phyloP scores from a whole-genome alignment of 1,139 yeast species.

The Pichia sp. region DNA sequence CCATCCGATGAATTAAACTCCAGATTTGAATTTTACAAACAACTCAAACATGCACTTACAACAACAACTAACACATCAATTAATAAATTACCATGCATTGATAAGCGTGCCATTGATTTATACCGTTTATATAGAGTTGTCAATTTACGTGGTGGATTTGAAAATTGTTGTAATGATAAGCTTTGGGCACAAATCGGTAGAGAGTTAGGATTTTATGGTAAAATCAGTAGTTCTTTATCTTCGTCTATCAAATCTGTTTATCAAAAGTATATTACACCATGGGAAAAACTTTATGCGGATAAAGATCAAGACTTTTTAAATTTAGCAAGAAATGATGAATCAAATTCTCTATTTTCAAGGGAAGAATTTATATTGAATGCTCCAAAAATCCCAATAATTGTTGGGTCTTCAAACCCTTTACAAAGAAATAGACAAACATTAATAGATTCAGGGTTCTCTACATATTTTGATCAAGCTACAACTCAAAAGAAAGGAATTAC shows the following conservation, averaged over 20 bases:
- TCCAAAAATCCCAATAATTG: slow-evolving; percentile 13
- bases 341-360: neutral
- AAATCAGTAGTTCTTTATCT: slow-evolving; percentile 63
- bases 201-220: slow-evolving; percentile 68
- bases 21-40: slow-evolving; percentile 31
- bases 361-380: neutral
- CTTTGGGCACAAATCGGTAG: slow-evolving; percentile 66
- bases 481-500: slow-evolving; percentile 31
- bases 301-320: slow-evolving; percentile 6
- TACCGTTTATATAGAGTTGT: slow-evolving; percentile 47
- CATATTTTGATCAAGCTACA: slow-evolving; percentile 36
- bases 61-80: slow-evolving; percentile 18
- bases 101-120: slow-evolving; percentile 50
- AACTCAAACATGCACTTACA: slow-evolving; percentile 30
- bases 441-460: slow-evolving; percentile 42
- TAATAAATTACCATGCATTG: slow-evolving; percentile 45
- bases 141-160: slow-evolving; percentile 51
- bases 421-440: slow-evolving; percentile 41
- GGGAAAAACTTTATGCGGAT: slow-evolving; percentile 12
- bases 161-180: slow-evolving; percentile 46
- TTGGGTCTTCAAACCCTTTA: slow-evolving; percentile 42
- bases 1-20: slow-evolving; percentile 28
- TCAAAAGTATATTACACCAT: slow-evolving; percentile 30
- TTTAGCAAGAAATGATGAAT: slow-evolving; percentile 11
- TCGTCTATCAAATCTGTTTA: slow-evolving; percentile 60